Evolutionary conservation across 306 rosid genomes (phyloP), one percentile per base, ranked within the genome.

Genomic region (Albizia julibrissin): DNA sequence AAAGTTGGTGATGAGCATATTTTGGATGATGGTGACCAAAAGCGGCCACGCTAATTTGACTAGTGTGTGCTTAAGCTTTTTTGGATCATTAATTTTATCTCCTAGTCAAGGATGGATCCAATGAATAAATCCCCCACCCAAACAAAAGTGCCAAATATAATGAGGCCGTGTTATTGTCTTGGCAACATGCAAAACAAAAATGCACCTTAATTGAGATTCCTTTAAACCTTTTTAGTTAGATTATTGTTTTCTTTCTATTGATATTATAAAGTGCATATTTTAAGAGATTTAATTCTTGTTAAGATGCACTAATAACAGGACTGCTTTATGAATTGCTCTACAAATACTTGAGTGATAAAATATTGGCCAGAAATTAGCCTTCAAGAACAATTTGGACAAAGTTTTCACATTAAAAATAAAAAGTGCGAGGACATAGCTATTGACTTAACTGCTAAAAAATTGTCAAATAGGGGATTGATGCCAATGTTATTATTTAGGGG

Each of bases 1-100:
- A 22, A 14, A 1, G 69, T 13, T 27, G 37, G 37, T 13, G 39
- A 27, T 27, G 19, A 26, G 69, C 13, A 3, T 12, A 27, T 62
- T 61, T 69, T 81, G 58, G 84, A 75, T 75, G 84, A 87, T 78
- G 52, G 49, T 15, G 43, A 78, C 52, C 26, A 52, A 68, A 87
- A 68, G 85, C 87, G 50, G 84, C 74, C 82, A 6, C 82, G 2
- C 79, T 37, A 16, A 58, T 49, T 8, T 24, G 73, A 72, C 47
- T 18, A 69, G 59, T 8, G n/a, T 47, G 19, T 71, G 66, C 56
- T 56, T 44, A 22, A 40, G 54, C 46, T 76, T 76, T 64, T 11
- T 54, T 15, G 12, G 62, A 52, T 52, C 8, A 27, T 79, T 3
- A 13, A 22, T 29, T 13, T 64, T 83, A 79, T 79, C 82, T 14